These are phyloP conservation scores for Nemania serpens DNA, from an alignment of 2,329 filamentous ascomycete species.

Conservation along the genomic window DNA sequence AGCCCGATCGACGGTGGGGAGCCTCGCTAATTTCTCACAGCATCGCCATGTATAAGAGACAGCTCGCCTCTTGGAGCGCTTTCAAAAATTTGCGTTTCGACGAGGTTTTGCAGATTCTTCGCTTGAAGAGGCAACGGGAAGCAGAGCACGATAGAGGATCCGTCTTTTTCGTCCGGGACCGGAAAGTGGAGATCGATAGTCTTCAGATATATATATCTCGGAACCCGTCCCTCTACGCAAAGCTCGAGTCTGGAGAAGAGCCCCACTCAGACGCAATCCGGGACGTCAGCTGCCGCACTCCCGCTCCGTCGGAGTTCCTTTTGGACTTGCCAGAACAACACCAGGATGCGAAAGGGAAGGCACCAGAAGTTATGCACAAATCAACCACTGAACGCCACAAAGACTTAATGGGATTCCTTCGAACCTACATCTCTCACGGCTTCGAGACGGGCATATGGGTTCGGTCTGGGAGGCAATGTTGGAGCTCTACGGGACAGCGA, in stretches of 20 bases:
- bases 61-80: slow-evolving; percentile 38
- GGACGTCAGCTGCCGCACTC: slow-evolving; percentile 37
- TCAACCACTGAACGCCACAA: slow-evolving; percentile 16
- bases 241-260: slow-evolving; percentile 33
- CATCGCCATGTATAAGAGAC: slow-evolving; percentile 40
- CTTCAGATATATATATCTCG: slow-evolving; percentile 39
- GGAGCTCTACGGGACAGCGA: slow-evolving; percentile 33
- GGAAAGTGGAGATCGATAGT: slow-evolving; percentile 34
- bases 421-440: slow-evolving; percentile 29
- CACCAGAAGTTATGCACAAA: slow-evolving; percentile 3
- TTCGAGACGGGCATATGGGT: slow-evolving; percentile 34
- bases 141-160: slow-evolving; percentile 31
- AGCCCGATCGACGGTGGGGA: background rate
- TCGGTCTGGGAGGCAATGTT: slow-evolving; percentile 32
- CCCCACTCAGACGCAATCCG: slow-evolving; percentile 36
- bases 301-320: slow-evolving; percentile 21
- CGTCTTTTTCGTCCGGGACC: slow-evolving; percentile 35
- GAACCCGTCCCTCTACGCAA: slow-evolving; percentile 37
- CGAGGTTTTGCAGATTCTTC: slow-evolving; percentile 39
- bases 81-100: slow-evolving; percentile 39
- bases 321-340: slow-evolving; percentile 16
- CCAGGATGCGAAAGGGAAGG: background rate
- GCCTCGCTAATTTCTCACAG: slow-evolving; percentile 28
- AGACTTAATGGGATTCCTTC: slow-evolving; percentile 30
- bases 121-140: slow-evolving; percentile 35